Base-by-base conservation (phyloP, 805 yeast species). In the Ogataea nakhonphanomensis region DNA sequence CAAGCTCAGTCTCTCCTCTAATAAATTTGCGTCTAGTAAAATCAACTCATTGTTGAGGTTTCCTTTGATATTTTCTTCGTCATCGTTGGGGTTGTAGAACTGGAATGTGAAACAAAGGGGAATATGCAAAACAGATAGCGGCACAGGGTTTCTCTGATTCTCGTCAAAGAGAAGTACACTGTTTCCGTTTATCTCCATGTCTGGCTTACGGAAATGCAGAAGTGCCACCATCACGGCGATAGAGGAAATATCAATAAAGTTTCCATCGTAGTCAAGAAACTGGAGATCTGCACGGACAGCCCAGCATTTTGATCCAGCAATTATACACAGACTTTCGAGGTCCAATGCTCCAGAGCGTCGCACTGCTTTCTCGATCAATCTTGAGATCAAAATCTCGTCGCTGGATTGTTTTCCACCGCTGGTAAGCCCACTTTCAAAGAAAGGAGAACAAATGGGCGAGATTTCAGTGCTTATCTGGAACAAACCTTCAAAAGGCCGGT, bases 291-390 rank as follows among this genome's bases (percentile, higher is more conserved):
- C 97, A 43, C 95, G 74, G 9, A 93, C 70, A 41, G 80, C 73
- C 99, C 99, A 93, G 57, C 95, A 89, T 49, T 87, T 82, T 39
- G 79, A 74, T 2, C 97, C 98, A 0, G 96, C 95, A 15, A 85
- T 76, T 32, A 93, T 87, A 65, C 98, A 91, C 32, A 93, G 65
- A 35, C 87, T 78, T 60, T 93, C 99, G 30, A 91, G 72, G 62
- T 93, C 99, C 32, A 93, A 66, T 0, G 98, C 95, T 46, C 85
- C 85, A 1, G 96, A 84, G 57, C 96, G 73, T 55, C 95, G 75
- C 33, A 93, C 81, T 1, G 97, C 90, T 57, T 91, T 93, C 57
- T 93, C 99, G 31, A 93, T 79, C 43, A 90, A 71, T 58, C 98
- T 69, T 7, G 88, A 74, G 15, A 90, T 80, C 44, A 89, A 63